phyloP scores from a whole-genome alignment of 2,329 filamentous ascomycete species.

The Sporothrix brunneoviolacea region DNA sequence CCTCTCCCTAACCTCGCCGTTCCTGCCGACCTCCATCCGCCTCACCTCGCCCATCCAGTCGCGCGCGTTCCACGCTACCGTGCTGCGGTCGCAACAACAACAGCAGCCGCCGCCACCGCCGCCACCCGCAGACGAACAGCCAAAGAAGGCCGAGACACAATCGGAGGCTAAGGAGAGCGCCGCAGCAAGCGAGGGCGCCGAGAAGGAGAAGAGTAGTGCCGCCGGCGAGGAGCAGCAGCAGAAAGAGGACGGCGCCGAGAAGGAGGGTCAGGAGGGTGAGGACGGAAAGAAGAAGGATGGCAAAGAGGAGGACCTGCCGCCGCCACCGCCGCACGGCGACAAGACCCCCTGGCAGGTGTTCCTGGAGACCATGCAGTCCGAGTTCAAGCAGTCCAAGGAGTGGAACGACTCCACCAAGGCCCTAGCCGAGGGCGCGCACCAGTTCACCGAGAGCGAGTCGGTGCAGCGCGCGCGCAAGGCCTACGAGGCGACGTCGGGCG shows the following conservation, averaged over 20 bases:
- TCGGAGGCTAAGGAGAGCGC: conserved; percentile 28
- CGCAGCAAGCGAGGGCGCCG: conserved; percentile 30
- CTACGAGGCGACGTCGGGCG: conserved; percentile 79
- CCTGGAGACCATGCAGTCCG: conserved; percentile 85
- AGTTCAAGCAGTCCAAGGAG: conserved; percentile 96
- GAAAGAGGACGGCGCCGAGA: conserved; percentile 25
- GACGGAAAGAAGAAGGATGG: conserved; percentile 42
- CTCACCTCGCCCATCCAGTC: conserved; percentile 21
- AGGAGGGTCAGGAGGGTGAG: conserved; percentile 29
- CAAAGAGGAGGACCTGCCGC: conserved; percentile 64
- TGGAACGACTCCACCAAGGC: conserved; percentile 99
- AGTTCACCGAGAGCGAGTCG: conserved; percentile 88
- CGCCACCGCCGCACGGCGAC: conserved; percentile 93
- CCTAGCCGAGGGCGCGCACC: conserved; percentile 77
- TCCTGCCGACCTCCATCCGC: conserved; percentile 36
- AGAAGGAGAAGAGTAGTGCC: conserved; percentile 36
- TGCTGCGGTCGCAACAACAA: conserved; percentile 23
- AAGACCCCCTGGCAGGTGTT: conserved; percentile 99
- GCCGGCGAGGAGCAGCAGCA: conserved; percentile 22
- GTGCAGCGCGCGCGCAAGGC: conserved; percentile 80
- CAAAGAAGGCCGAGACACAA: conserved; percentile 26
- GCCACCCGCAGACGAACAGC: conserved; percentile 13
- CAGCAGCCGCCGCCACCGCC: conserved; percentile 19
- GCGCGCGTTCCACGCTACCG: conserved; percentile 31
- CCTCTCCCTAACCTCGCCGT: conserved; percentile 38